Evolutionary conservation across 2,329 filamentous ascomycete species (phyloP), one percentile per base, ranked within the genome.

Genomic region (Sarocladium brachiariae): DNA sequence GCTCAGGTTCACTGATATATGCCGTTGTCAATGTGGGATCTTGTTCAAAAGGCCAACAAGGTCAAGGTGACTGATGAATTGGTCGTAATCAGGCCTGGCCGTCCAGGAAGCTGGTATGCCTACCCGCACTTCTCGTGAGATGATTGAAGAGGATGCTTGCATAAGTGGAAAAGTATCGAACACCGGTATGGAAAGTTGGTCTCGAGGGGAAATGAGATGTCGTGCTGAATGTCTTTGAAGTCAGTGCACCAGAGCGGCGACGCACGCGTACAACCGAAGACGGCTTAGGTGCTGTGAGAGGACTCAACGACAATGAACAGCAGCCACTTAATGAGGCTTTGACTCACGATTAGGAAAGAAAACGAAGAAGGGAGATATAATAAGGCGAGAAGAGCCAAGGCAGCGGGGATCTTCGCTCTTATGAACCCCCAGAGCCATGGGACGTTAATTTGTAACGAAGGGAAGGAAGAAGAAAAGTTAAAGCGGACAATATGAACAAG

Each of bases 221-320:
- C 35, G 35, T 39, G 13, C 35, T 18, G 19, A 21, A 39, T 39
- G 35, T 39, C n/a, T 39, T 39, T 39, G 35, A 39, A 39, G n/a
- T 8, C 16, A 18, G 21, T 7, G 18, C 9, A n/a, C n/a, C n/a
- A 9, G 11, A 39, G 16, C 10, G 35, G 13, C 16, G 35, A 7
- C 35, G n/a, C 18, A 21, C 35, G 18, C 35, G 7, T 8, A 7
- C 9, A 18, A 4, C 18, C 3, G 16, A 39, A 18, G 35, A 6
- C 8, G 18, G 18, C 3, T 21, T 19, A 18, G 3, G 16, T 21
- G 35, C 4, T 10, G 18, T n/a, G 6, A 8, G n/a, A 19, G 6
- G 35, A 39, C 10, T 21, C 35, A 16, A 13, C 18, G 21, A 21
- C 18, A 21, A n/a, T 7, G 16, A 9, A 18, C 18, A 16, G 8